Conservation (phyloP, 345 rosid species). For the Atalantia buxifolia region DNA sequence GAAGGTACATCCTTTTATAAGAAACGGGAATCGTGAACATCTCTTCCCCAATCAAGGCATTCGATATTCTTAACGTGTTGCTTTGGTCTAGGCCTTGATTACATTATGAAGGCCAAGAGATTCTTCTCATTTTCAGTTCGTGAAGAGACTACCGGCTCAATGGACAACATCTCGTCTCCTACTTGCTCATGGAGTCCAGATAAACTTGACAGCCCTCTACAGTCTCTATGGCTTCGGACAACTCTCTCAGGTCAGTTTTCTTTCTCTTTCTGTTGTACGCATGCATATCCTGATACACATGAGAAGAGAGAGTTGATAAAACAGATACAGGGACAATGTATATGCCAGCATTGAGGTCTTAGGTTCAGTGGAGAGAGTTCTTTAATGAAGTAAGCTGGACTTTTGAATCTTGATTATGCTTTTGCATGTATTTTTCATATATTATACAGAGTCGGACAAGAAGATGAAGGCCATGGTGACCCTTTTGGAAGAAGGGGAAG, state of each 20-base stretch:
- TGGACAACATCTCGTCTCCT: conserved; percentile 11
- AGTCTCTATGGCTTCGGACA: conserved; percentile 38
- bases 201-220: conserved; percentile 6
- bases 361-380: not conserved
- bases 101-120: not conserved
- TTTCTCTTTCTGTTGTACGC: not conserved
- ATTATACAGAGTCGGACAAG: conserved; percentile 35
- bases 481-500: conserved; percentile 22
- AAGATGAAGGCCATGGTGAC: conserved; percentile 30
- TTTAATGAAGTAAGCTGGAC: not conserved
- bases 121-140: not conserved
- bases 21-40: not conserved
- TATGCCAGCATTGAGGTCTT: not conserved
- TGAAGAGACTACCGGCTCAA: not conserved
- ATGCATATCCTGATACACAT: not conserved
- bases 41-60: not conserved
- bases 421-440: not conserved
- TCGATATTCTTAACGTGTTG: conserved; percentile 18
- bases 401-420: not conserved
- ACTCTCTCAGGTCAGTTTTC: conserved; percentile 32
- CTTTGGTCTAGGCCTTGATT: conserved; percentile 3
- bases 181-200: conserved; percentile 6
- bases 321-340: not conserved
- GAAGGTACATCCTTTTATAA: too few species aligned
- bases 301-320: not conserved